These are phyloP conservation scores for Neurospora tetraspora DNA, from an alignment of 495 filamentous ascomycete genomes.

Conservation along the genomic window DNA sequence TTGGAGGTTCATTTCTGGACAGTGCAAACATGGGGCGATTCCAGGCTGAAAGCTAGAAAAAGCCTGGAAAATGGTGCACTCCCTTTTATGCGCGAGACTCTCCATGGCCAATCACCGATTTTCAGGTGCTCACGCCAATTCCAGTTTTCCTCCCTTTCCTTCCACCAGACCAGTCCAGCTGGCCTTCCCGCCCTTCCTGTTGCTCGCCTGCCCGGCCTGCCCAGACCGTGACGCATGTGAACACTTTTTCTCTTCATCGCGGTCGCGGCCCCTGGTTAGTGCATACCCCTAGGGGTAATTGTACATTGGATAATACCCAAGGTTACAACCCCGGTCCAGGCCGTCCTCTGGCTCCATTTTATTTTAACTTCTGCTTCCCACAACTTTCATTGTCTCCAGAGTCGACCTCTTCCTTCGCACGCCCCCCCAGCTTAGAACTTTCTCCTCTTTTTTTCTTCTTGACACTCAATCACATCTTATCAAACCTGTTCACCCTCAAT, in stretches of 20 bases:
- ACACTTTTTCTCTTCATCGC: neutral
- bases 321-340: neutral
- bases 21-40: neutral
- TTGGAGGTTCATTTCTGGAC: neutral
- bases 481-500: conserved; percentile 24
- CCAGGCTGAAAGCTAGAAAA: neutral
- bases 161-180: neutral
- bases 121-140: neutral
- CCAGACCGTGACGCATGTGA: neutral
- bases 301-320: neutral
- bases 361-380: neutral
- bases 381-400: neutral
- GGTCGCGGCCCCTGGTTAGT: neutral
- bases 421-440: conserved; percentile 6
- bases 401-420: neutral
- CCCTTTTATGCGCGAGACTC: neutral
- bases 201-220: neutral
- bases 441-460: conserved; percentile 8
- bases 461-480: neutral
- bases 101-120: neutral
- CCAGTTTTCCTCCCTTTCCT: neutral
- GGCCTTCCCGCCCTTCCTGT: neutral
- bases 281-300: neutral
- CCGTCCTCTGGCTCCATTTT: neutral
- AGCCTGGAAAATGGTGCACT: neutral